Evolutionary conservation across 78 protist species (phyloP).

Genomic region (Emiliania huxleyi): DNA sequence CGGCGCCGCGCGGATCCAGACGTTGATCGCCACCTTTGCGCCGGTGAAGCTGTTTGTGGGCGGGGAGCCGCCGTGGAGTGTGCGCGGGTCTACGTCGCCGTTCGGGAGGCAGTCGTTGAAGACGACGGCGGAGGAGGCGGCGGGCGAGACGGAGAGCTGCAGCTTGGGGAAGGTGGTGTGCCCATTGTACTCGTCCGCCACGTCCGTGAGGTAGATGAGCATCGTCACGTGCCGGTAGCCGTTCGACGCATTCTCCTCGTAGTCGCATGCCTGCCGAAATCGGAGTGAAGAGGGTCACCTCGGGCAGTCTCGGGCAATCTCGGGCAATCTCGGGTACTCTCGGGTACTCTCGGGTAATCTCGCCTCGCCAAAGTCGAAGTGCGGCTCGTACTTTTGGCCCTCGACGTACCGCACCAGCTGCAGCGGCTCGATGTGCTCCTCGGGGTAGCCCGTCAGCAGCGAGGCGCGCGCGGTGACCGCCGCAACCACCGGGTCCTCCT

Average conservation of each 20-base stretch:
- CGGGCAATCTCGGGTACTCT: too few relatives aligned
- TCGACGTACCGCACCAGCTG: background rate
- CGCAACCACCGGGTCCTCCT: background rate
- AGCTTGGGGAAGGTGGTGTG: background rate
- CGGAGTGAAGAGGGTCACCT: too few relatives aligned
- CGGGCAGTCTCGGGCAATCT: too few relatives aligned
- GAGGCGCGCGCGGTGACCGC: background rate
- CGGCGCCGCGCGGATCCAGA: constrained; percentile 9
- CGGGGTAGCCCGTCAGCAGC: background rate
- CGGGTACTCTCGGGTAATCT: too few relatives aligned
- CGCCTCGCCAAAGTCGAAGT: background rate
- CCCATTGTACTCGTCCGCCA: background rate
- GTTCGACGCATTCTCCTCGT: background rate
- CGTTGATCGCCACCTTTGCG: background rate
- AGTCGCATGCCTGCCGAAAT: too few relatives aligned
- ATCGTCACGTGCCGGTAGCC: constrained; percentile 15
- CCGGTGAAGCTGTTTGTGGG: background rate
- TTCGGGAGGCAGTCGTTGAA: background rate
- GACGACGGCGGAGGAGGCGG: background rate
- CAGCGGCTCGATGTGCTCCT: background rate
- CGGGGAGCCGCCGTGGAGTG: constrained; percentile 1
- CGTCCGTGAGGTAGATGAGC: background rate
- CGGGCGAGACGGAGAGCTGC: background rate
- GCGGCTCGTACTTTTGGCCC: background rate
- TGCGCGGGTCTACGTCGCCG: constrained; percentile 6